Base-by-base conservation (phyloP, 2,329 filamentous ascomycete species). In the Arthrobotrys pseudoclavata region DNA sequence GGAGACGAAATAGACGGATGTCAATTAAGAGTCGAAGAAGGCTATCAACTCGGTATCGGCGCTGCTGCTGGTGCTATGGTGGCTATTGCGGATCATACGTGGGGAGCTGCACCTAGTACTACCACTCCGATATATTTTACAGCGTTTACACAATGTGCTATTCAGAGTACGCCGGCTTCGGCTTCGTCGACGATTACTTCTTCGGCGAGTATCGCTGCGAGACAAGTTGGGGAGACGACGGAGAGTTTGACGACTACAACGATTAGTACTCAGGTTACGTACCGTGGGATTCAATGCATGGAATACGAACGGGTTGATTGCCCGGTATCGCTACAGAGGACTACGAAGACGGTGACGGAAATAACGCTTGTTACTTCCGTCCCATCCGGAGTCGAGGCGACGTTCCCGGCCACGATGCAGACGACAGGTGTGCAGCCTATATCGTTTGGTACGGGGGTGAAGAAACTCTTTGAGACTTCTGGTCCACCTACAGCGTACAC, bases 31-130 rank as follows among this genome's bases (percentile, higher is more conserved):
- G 85, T 88, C 4, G 83, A 85, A 9, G 85, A 89, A 78, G 83
- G 84, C 1, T 89, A 88, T 80, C 81, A 76, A 24, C 80, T 90
- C 10, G 87, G 85, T 0, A 79, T 90, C 0, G 88, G 88, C 15
- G 88, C 87, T 4, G 84, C 83, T 0, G 87, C 87, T 3, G 88
- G 88, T 0, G 88, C 87, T 0, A 87, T 86, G 0, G 79, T 89
- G 0, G 84, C 82, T 1, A 61, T 88, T 3, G 82, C 82, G 0
- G 79, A 80, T 0, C 80, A 85, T 13, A 86, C 84, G 0, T 90
- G 86, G 86, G 88, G 87, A 0, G 87, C 87, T 0, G 81, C 84
- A 0, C 85, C 86, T 0, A 81, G 82, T 20, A 87, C 85, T 0
- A 84, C 85, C 10, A 84, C 86, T 1, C 86, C 87, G 0, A 83